These are phyloP conservation scores for Hypoxylon sp. DNA, from an alignment of 2,329 filamentous ascomycete species.

Conservation along the genomic window DNA sequence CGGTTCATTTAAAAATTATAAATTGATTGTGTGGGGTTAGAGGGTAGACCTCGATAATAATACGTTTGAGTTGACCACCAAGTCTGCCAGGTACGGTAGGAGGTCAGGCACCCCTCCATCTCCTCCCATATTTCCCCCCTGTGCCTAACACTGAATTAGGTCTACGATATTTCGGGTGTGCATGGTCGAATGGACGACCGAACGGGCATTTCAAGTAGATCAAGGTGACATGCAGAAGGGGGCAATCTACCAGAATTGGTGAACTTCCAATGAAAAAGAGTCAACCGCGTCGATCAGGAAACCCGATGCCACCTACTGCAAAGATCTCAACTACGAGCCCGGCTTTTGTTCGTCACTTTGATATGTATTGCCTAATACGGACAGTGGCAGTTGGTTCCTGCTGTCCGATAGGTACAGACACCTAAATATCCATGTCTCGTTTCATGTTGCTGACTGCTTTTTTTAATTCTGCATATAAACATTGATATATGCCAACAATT, in stretches of 20 bases:
- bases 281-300: slow-evolving; percentile 38
- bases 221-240: slow-evolving; percentile 46
- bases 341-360: slow-evolving; percentile 45
- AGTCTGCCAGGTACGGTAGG: slow-evolving; percentile 42
- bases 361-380: slow-evolving; percentile 42
- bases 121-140: slow-evolving; percentile 9
- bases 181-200: slow-evolving; percentile 30
- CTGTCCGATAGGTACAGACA: slow-evolving; percentile 41
- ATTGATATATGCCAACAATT: slow-evolving; percentile 16
- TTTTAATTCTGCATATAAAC: slow-evolving; percentile 23
- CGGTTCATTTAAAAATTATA: slow-evolving; percentile 37
- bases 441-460: slow-evolving; percentile 31
- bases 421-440: slow-evolving; percentile 34
- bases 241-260: slow-evolving; percentile 36
- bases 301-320: slow-evolving; percentile 43
- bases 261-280: slow-evolving; percentile 33
- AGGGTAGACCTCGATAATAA: slow-evolving; percentile 27
- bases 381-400: slow-evolving; percentile 40
- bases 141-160: slow-evolving; percentile 19
- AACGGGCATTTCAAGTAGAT: slow-evolving; percentile 43
- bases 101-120: slow-evolving; percentile 15
- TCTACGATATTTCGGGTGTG: slow-evolving; percentile 14
- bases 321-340: slow-evolving; percentile 40
- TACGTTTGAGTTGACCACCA: slow-evolving; percentile 29
- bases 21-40: slow-evolving; percentile 39